Evolutionary conservation across 169 alveolate species (phyloP).

Genomic region (Fabrea salina): DNA sequence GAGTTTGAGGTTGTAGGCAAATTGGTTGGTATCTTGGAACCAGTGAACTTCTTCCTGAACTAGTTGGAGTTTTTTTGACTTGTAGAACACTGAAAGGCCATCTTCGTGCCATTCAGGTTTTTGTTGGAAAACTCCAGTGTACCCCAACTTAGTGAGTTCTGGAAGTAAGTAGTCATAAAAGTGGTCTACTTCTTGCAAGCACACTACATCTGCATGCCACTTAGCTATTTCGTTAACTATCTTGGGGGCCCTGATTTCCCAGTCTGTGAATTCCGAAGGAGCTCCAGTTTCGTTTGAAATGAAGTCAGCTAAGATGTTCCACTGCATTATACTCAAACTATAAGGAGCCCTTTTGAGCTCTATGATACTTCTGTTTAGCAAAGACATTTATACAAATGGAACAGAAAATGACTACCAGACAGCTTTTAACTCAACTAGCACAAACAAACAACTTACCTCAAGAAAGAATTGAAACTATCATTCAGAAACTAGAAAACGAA

Average conservation of each 20-base stretch:
- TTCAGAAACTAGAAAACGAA: background rate
- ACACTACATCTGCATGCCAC: background rate
- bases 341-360: no score
- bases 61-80: background rate
- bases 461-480: conserved; percentile 3
- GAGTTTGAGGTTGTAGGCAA: background rate
- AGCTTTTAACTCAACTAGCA: conserved; percentile 9
- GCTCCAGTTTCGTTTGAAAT: background rate
- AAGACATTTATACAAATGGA: no score
- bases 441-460: background rate
- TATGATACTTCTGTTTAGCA: no score
- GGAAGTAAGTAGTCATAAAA: background rate
- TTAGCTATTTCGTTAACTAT: background rate
- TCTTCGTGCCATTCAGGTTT: conserved; percentile 12
- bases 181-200: conserved; percentile 6
- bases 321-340: background rate
- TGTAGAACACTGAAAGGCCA: background rate
- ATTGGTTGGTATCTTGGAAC: background rate
- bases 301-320: background rate
- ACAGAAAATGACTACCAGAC: background rate
- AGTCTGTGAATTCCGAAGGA: background rate
- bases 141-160: background rate
- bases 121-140: background rate
- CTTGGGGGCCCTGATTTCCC: background rate
- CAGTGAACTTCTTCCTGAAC: background rate